Conservation (phyloP, 345 rosid species). For the Citrus cavaleriei region DNA sequence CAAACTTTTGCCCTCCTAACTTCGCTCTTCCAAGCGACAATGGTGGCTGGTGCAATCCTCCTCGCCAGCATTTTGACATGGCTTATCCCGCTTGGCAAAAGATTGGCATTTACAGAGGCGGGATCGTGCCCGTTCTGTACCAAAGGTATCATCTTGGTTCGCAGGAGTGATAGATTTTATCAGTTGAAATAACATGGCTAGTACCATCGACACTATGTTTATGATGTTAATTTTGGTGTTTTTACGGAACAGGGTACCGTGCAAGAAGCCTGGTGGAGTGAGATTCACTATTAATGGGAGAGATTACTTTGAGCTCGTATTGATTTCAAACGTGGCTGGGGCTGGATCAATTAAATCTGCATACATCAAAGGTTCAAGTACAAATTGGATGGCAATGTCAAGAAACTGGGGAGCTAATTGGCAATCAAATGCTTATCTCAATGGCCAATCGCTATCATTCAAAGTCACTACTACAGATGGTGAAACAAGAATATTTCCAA, state of each 20-base stretch:
- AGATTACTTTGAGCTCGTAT: conserved; percentile 79
- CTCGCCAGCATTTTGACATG: conserved; percentile 93
- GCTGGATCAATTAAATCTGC: conserved; percentile 70
- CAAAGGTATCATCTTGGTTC: conserved; percentile 44
- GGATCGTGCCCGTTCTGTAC: conserved; percentile 79
- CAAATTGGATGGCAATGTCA: conserved; percentile 77
- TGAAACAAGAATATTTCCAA: conserved; percentile 34
- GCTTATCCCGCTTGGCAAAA: conserved; percentile 92
- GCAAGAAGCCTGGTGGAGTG: conserved; percentile 79
- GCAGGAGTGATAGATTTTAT: background rate
- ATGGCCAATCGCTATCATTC: conserved; percentile 81
- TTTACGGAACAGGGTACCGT: conserved; percentile 60
- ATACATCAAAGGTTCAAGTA: conserved; percentile 71
- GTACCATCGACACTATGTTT: background rate
- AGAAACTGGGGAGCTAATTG: conserved; percentile 97
- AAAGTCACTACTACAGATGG: conserved; percentile 72
- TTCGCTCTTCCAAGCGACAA: conserved; percentile 54
- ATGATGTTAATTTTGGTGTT: background rate
- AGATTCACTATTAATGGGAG: conserved; percentile 83
- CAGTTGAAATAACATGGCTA: background rate
- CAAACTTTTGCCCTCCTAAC: conserved; percentile 84
- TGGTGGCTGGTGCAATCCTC: conserved; percentile 99
- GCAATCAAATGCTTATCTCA: conserved; percentile 84
- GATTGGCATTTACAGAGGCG: conserved; percentile 80
- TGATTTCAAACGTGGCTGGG: conserved; percentile 68